phyloP scores from a whole-genome alignment of 2,329 filamentous ascomycete species.

The Aspergillus hiratsukae region DNA sequence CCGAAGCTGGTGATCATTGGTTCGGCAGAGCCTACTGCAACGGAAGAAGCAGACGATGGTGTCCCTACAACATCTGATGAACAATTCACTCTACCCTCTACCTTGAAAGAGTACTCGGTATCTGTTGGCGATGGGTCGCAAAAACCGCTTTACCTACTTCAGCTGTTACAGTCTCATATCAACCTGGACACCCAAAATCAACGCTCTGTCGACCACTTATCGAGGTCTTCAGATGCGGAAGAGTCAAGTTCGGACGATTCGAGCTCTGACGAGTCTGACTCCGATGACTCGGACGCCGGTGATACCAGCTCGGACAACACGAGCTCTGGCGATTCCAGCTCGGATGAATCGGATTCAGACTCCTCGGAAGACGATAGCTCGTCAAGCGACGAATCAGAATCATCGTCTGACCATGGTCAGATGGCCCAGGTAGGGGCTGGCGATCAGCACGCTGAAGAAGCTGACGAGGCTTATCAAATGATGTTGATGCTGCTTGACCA shows the following conservation, averaged over 20 bases:
- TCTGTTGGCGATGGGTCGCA: conserved; percentile 64
- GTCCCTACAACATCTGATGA: conserved; percentile 22
- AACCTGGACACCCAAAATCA: conserved; percentile 17
- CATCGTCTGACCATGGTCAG: conserved; percentile 42
- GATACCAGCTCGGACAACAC: conserved; percentile 21
- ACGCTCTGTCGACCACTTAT: not conserved
- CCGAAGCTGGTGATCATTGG: conserved; percentile 76
- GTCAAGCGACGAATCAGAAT: conserved; percentile 8
- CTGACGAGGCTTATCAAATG: conserved; percentile 66
- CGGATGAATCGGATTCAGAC: conserved; percentile 28
- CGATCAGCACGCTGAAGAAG: conserved; percentile 52
- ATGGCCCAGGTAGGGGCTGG: conserved; percentile 45
- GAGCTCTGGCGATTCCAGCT: conserved; percentile 13
- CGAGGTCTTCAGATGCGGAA: conserved; percentile 14
- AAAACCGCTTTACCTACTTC: conserved; percentile 81
- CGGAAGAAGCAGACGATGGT: conserved; percentile 16
- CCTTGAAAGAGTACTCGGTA: conserved; percentile 62
- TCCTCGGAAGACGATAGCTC: conserved; percentile 15
- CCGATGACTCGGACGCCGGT: conserved; percentile 34
- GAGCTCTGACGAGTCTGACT: conserved; percentile 31
- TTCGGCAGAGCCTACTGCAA: conserved; percentile 35
- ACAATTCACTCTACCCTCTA: conserved; percentile 57
- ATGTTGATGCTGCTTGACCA: conserved; percentile 65
- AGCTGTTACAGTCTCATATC: conserved; percentile 56
- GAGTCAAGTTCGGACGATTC: conserved; percentile 16